phyloP scores from a whole-genome alignment of 1,139 yeast species.

The Debaryomyces sp. region DNA sequence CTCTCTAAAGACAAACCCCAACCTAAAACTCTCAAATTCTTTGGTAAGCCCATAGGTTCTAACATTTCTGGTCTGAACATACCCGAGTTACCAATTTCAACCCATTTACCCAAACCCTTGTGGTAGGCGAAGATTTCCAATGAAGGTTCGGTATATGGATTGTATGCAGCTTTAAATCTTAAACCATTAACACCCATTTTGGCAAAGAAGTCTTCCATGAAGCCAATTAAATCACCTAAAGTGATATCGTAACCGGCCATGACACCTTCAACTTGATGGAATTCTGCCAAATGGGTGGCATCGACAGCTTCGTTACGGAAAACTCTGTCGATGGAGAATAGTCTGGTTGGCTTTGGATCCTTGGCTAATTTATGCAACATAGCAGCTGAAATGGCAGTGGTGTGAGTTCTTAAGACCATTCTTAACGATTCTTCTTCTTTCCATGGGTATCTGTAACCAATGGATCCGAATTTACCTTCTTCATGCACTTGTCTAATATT shows the following conservation, averaged over 20 bases:
- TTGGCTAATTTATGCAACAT: conserved; percentile 86
- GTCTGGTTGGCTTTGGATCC: conserved; percentile 88
- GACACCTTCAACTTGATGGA: conserved; percentile 99
- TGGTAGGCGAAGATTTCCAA: conserved; percentile 98
- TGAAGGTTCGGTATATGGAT: conserved; percentile 98
- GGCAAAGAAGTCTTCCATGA: conserved; percentile 96
- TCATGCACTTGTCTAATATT: conserved; percentile 85
- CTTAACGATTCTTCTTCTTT: conserved; percentile 84
- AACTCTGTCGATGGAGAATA: conserved; percentile 96
- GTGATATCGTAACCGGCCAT: conserved; percentile 95
- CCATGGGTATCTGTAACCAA: conserved; percentile 99
- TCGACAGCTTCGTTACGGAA: conserved; percentile 99
- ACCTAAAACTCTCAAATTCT: conserved; percentile 90
- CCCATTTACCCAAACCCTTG: conserved; percentile 94
- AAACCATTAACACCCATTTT: conserved; percentile 96
- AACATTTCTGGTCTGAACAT: conserved; percentile 99
- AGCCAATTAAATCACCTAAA: conserved; percentile 94
- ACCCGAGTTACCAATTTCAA: conserved; percentile 98
- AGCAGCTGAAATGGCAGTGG: conserved; percentile 89
- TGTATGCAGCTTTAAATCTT: conserved; percentile 97
- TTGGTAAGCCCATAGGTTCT: conserved; percentile 96
- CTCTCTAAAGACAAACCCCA: conserved; percentile 98
- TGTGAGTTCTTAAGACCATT: conserved; percentile 94
- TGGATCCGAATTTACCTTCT: conserved; percentile 88
- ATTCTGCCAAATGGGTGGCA: conserved; percentile 99